Base-by-base conservation (phyloP, 2,329 filamentous ascomycete genomes). In the Pezicula radicicola region DNA sequence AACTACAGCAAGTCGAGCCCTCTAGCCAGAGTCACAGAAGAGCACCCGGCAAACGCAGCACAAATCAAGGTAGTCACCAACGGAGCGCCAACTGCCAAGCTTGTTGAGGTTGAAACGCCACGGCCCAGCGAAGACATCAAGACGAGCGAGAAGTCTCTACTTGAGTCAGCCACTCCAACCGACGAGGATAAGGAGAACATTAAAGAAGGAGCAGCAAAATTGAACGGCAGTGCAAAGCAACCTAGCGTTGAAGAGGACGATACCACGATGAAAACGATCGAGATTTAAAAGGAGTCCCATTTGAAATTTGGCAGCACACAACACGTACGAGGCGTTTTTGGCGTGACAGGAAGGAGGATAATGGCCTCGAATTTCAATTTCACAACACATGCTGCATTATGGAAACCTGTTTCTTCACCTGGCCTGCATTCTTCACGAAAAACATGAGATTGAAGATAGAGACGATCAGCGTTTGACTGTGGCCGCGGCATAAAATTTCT, bases 21-120 rank as follows among this genome's bases (percentile, higher is more conserved):
- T 15, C 73, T 93, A 52, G 86, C 87, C 46, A 78, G 86, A 56
- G 89, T 93, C 13, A 81, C 86, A 1, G 89, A 93, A 70, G 89
- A 93, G 67, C 30, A 33, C 30, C 13, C 21, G 12, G 21, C 25
- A 52, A 63, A 18, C 30, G 49, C 60, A 21, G 52, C 62, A 30
- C 57, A 60, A 18, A 59, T 58, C 35, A 62, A 59, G 49, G 49
- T 63, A 36, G 55, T 54, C 28, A 63, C 61, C 13, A 60, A 56
- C 19, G 58, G 54, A 18, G 53, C 60, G 19, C 59, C 59, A 46
- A 43, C 52, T 6, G 59, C 59, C 46, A 67, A 67, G 39, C 60
- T 69, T 10, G 65, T 69, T n/a, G 66, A 69, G 50, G 61, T 68
- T 25, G 63, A 62, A 55, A 68, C 64, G 18, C 65, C 66, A 48